phyloP scores from a whole-genome alignment of 768 basidiomycete species.

The Suillus subluteus region DNA sequence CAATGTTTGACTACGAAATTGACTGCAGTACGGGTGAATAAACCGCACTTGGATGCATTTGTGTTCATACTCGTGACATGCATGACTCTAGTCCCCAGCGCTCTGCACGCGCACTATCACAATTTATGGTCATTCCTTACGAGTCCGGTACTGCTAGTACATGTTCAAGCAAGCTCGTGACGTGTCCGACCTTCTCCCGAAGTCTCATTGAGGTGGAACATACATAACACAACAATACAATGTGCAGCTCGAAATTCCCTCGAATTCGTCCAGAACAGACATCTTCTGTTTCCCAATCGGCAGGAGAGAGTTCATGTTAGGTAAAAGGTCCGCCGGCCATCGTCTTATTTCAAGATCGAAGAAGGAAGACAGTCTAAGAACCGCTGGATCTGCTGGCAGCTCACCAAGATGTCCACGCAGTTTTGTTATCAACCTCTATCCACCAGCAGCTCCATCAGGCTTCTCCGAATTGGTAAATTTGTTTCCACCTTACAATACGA shows the following conservation, averaged over 20 bases:
- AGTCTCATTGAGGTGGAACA: not conserved
- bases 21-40: not conserved
- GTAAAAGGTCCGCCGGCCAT: not conserved
- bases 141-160: not conserved
- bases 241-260: not conserved
- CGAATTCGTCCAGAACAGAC: not conserved
- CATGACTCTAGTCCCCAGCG: not conserved
- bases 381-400: not conserved
- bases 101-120: not conserved
- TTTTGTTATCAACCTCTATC: not conserved
- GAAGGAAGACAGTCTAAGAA: not conserved
- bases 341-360: not conserved
- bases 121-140: too few relatives aligned
- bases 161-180: not conserved
- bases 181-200: not conserved
- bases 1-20: not conserved
- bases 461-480: not conserved
- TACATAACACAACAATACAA: not conserved
- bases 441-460: not conserved
- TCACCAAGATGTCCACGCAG: not conserved
- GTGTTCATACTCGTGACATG: not conserved
- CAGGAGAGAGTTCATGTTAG: not conserved
- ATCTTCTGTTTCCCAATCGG: not conserved
- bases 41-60: not conserved
- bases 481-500: not conserved